Conservation (phyloP, 2,329 filamentous ascomycete genomes). For the Chaetomiaceae sp. region DNA sequence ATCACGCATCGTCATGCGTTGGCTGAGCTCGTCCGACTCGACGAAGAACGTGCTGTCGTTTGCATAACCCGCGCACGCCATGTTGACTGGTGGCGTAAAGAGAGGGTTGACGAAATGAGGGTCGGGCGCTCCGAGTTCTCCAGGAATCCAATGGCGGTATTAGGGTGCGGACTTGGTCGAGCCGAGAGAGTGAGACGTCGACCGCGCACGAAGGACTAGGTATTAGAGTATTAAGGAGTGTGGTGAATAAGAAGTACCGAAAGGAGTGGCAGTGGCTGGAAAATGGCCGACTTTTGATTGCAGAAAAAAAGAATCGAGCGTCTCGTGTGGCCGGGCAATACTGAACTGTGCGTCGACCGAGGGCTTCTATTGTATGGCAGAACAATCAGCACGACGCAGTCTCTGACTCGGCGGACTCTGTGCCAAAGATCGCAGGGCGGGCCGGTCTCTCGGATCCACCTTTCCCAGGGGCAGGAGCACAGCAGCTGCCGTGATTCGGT, state of each 20-base stretch:
- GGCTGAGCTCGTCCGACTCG: conserved; percentile 47
- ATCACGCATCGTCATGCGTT: conserved; percentile 63
- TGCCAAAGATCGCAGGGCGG: conserved; percentile 12
- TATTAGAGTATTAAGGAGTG: conserved; percentile 56
- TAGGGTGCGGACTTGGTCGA: conserved; percentile 20
- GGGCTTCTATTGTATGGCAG: conserved; percentile 33
- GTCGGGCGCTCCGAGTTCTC: conserved; percentile 23
- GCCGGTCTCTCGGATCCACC: conserved; percentile 14
- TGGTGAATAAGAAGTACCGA: conserved; percentile 42
- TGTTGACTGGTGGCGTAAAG: conserved; percentile 21
- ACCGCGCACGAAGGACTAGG: conserved; percentile 41
- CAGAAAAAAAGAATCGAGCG: conserved; percentile 26
- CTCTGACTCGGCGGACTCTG: conserved; percentile 6
- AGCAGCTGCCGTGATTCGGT: conserved; percentile 15
- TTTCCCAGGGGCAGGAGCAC: conserved; percentile 9
- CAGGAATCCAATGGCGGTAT: conserved; percentile 23
- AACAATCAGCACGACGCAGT: conserved; percentile 21
- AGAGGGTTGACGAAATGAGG: conserved; percentile 12
- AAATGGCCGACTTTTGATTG: conserved; percentile 39
- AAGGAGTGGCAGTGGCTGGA: conserved; percentile 55
- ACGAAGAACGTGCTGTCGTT: conserved; percentile 49
- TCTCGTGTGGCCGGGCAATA: conserved; percentile 38
- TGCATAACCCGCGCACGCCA: conserved; percentile 28
- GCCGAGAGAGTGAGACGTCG: conserved; percentile 36
- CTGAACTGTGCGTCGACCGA: conserved; percentile 41